Percentiles rank a stretch among this genome's conserved stretches.
phyloP scores from a whole-genome alignment of 768 basidiomycete genomes.

The Hericium erinaceus region DNA sequence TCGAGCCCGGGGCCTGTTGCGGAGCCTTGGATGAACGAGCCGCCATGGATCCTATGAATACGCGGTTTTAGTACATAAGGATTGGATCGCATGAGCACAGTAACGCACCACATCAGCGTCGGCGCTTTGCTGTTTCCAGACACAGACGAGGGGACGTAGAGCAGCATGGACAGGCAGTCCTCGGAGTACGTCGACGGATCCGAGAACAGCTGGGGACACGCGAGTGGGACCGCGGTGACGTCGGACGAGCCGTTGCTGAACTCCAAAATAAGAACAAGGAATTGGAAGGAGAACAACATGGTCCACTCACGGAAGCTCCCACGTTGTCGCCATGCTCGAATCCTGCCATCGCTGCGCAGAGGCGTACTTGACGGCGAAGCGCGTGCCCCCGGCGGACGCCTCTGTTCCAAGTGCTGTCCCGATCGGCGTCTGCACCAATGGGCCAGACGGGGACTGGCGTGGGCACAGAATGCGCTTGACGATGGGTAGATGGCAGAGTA shows the following conservation, averaged over 20 bases:
- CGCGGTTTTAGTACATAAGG: background rate
- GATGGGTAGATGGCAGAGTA: slow-evolving; percentile 40
- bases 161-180: slow-evolving; percentile 74
- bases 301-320: slow-evolving; percentile 53
- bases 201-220: slow-evolving; percentile 59
- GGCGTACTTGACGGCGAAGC: slow-evolving; percentile 64
- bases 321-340: slow-evolving; percentile 42
- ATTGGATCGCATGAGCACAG: background rate
- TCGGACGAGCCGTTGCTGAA: slow-evolving; percentile 43
- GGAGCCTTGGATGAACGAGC: slow-evolving; percentile 67
- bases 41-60: slow-evolving; percentile 68
- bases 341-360: slow-evolving; percentile 51
- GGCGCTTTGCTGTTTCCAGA: slow-evolving; percentile 27
- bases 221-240: slow-evolving; percentile 47
- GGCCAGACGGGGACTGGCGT: slow-evolving; percentile 18
- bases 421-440: slow-evolving; percentile 36
- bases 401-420: slow-evolving; percentile 47
- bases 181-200: slow-evolving; percentile 47
- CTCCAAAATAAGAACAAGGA: background rate
- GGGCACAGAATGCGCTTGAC: slow-evolving; percentile 35
- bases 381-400: slow-evolving; percentile 37
- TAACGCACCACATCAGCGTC: slow-evolving; percentile 51
- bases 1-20: slow-evolving; percentile 67
- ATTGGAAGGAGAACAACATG: background rate
- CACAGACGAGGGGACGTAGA: slow-evolving; percentile 52